Percentiles rank a stretch among this genome's conserved stretches.
These are phyloP conservation scores for Brassica hybrid DNA, from an alignment of 441 rosid species.

Conservation along the genomic window DNA sequence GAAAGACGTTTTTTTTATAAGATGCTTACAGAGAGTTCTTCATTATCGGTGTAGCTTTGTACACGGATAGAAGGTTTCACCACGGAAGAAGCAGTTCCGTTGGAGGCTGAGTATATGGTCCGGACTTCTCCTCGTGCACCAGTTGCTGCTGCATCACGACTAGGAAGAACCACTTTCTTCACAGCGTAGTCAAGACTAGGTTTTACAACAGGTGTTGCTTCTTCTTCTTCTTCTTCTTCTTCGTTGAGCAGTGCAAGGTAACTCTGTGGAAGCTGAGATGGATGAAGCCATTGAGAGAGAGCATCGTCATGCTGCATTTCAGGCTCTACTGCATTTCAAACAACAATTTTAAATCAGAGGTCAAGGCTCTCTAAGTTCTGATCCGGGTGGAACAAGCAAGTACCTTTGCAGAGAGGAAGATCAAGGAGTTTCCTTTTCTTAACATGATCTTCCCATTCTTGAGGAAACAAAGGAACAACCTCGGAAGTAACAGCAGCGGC, in stretches of 20 bases:
- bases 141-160: background rate
- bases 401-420: constrained; percentile 52
- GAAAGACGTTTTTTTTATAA: background rate
- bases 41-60: constrained; percentile 20
- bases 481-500: constrained; percentile 75
- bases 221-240: constrained; percentile 17
- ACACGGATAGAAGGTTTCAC: constrained; percentile 33
- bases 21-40: constrained; percentile 21
- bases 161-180: constrained; percentile 25
- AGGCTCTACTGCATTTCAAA: constrained; percentile 48
- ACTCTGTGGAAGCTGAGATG: constrained; percentile 35
- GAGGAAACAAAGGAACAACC: constrained; percentile 62
- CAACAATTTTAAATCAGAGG: background rate
- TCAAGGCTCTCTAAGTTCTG: too few relatives aligned
- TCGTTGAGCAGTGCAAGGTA: constrained; percentile 40
- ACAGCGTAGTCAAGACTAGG: background rate
- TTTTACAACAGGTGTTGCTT: constrained; percentile 17
- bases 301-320: constrained; percentile 38
- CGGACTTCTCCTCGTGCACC: background rate
- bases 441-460: constrained; percentile 17
- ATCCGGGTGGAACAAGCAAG: background rate
- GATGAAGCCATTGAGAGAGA: constrained; percentile 41
- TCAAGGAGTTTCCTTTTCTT: constrained; percentile 14
- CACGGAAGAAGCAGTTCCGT: constrained; percentile 18
- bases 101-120: constrained; percentile 7